phyloP scores from a whole-genome alignment of 345 rosid species.

The Gossypium mustelinum region DNA sequence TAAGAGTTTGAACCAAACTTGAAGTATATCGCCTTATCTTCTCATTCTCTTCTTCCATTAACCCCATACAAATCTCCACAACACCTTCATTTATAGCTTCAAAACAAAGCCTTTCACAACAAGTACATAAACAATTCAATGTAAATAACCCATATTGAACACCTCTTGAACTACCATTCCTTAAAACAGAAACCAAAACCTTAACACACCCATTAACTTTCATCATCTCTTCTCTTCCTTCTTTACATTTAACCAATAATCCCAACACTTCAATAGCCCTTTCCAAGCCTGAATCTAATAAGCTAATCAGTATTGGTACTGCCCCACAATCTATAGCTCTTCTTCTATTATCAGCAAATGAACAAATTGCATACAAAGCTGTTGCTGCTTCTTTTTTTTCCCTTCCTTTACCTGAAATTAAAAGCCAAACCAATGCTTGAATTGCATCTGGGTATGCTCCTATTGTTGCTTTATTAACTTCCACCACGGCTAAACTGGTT shows the following conservation, averaged over 20 bases:
- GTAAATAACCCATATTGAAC: slow-evolving; percentile 72
- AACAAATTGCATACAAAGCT: slow-evolving; percentile 75
- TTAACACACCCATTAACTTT: slow-evolving; percentile 49
- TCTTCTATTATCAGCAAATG: slow-evolving; percentile 68
- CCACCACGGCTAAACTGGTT: slow-evolving; percentile 90
- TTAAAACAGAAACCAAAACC: slow-evolving; percentile 54
- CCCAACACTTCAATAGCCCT: slow-evolving; percentile 90
- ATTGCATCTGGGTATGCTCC: slow-evolving; percentile 80
- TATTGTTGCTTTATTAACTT: slow-evolving; percentile 91
- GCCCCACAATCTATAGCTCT: slow-evolving; percentile 69
- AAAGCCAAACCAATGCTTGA: slow-evolving; percentile 49
- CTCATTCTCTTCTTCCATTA: slow-evolving; percentile 74
- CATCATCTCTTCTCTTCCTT: slow-evolving; percentile 79
- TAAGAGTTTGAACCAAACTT: slow-evolving; percentile 55
- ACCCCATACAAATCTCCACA: slow-evolving; percentile 56
- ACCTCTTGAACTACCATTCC: slow-evolving; percentile 60
- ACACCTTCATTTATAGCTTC: slow-evolving; percentile 54
- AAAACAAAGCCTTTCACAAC: slow-evolving; percentile 36
- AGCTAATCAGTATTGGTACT: slow-evolving; percentile 51
- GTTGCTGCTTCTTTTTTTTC: slow-evolving; percentile 91
- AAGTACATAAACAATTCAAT: slow-evolving; percentile 57
- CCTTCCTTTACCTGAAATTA: slow-evolving; percentile 55
- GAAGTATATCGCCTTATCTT: slow-evolving; percentile 73
- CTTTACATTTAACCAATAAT: slow-evolving; percentile 71
- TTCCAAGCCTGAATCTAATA: slow-evolving; percentile 66